Conservation (phyloP, 768 basidiomycete genomes). For the Pulveroboletus sp. region DNA sequence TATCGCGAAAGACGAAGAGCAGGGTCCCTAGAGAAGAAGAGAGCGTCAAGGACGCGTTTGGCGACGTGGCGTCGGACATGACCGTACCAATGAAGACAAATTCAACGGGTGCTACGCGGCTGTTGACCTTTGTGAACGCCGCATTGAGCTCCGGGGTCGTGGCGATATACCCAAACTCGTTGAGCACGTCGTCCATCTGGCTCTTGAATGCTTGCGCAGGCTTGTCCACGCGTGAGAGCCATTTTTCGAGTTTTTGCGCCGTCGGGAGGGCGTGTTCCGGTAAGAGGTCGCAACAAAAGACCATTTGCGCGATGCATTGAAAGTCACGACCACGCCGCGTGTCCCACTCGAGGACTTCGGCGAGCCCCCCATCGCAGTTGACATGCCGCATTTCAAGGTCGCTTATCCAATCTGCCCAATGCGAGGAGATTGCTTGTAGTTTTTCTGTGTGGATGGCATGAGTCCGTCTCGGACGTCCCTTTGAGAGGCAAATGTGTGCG, state of each 20-base stretch:
- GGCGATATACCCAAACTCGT: slow-evolving; percentile 54
- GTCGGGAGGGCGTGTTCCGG: slow-evolving; percentile 48
- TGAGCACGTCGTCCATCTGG: slow-evolving; percentile 50
- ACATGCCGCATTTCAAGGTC: slow-evolving; percentile 57
- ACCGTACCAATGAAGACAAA: slow-evolving; percentile 75
- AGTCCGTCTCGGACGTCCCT: neutral
- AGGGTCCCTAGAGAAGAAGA: slow-evolving; percentile 52
- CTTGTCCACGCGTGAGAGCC: slow-evolving; percentile 30
- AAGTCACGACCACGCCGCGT: slow-evolving; percentile 71
- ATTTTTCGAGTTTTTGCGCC: slow-evolving; percentile 51
- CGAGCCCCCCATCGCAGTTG: slow-evolving; percentile 55
- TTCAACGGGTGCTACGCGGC: slow-evolving; percentile 67
- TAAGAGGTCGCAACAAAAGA: slow-evolving; percentile 60
- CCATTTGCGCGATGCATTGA: slow-evolving; percentile 66
- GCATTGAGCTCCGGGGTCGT: slow-evolving; percentile 34
- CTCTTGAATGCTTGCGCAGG: slow-evolving; percentile 49
- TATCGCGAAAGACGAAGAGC: slow-evolving; percentile 50
- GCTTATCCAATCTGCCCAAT: slow-evolving; percentile 64
- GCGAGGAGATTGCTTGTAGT: slow-evolving; percentile 71
- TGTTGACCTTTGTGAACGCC: slow-evolving; percentile 51
- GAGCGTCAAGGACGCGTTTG: neutral
- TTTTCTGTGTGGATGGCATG: slow-evolving; percentile 53
- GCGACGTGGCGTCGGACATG: neutral
- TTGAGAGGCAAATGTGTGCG: neutral
- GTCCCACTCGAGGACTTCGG: slow-evolving; percentile 55